These are phyloP conservation scores for Zea luxurians DNA, from an alignment of 176 grass and related monocot genomes.

Conservation along the genomic window DNA sequence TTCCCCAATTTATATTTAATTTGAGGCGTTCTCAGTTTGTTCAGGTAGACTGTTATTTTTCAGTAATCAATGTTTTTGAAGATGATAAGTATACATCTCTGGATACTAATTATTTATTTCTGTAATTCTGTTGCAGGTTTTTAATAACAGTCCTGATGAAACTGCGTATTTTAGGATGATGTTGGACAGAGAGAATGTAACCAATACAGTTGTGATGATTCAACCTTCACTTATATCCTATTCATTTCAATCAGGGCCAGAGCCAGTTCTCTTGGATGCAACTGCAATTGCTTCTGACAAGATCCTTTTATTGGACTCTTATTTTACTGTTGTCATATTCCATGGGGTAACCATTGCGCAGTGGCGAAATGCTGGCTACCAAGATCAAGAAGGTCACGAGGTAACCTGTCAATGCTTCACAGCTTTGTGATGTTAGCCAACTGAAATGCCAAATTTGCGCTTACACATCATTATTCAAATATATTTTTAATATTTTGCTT, in stretches of 20 bases:
- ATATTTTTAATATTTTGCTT: background rate
- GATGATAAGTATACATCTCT: background rate
- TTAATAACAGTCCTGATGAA: constrained; percentile 86
- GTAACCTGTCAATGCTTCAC: constrained; percentile 38
- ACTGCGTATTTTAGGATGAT: constrained; percentile 91
- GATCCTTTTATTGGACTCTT: constrained; percentile 82
- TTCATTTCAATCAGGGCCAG: constrained; percentile 64
- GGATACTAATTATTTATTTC: constrained; percentile 27
- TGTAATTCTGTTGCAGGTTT: constrained; percentile 53
- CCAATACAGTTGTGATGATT: constrained; percentile 82
- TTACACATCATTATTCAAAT: background rate
- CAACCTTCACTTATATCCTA: constrained; percentile 89
- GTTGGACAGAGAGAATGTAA: constrained; percentile 63
- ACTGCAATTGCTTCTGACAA: constrained; percentile 70
- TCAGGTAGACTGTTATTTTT: constrained; percentile 54
- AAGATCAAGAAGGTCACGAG: constrained; percentile 80
- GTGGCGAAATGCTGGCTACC: constrained; percentile 85
- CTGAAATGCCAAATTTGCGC: constrained; percentile 8
- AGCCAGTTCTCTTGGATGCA: constrained; percentile 73
- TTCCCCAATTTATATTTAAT: constrained; percentile 94
- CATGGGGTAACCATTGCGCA: constrained; percentile 73
- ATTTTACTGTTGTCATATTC: constrained; percentile 83
- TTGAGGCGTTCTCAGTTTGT: constrained; percentile 93
- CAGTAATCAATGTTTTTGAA: background rate
- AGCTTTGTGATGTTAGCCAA: constrained; percentile 15